phyloP scores from a whole-genome alignment of 495 filamentous ascomycete species.

The Xylaria acuta region DNA sequence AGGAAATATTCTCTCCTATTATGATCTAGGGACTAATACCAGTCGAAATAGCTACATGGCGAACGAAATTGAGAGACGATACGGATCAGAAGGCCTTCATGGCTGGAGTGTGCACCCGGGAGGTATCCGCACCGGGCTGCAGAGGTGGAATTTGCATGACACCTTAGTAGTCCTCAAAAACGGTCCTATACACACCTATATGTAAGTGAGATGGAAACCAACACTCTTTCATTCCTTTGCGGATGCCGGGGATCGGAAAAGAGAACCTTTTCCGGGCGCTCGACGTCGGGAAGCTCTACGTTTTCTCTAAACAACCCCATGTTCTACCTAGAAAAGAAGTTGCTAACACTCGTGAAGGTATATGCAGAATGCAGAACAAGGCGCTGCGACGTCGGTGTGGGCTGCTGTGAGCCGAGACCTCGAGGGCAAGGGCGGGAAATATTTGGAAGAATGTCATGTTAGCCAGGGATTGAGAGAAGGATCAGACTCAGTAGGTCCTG shows the following conservation, averaged over 20 bases:
- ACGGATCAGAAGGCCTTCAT: conserved; percentile 34
- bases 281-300: not conserved
- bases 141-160: conserved; percentile 12
- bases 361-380: conserved; percentile 51
- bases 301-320: not conserved
- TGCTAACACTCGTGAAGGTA: conserved; percentile 32
- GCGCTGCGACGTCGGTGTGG: conserved; percentile 54
- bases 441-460: conserved; percentile 46
- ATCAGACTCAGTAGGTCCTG: conserved; percentile 9
- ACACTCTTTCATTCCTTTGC: not conserved
- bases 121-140: conserved; percentile 9
- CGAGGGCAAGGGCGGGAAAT: conserved; percentile 49
- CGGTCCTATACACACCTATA: conserved; percentile 31
- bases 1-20: not conserved
- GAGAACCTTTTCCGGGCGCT: not conserved
- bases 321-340: conserved; percentile 19
- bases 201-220: conserved; percentile 39
- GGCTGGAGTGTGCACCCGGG: conserved; percentile 35
- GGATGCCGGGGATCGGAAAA: not conserved
- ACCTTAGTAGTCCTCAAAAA: conserved; percentile 28
- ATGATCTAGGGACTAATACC: not conserved
- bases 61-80: conserved; percentile 37
- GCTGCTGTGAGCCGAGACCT: conserved; percentile 49
- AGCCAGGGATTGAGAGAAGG: not conserved
- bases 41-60: conserved; percentile 28